Conservation (phyloP, 208 protist genomes). For the Crithidia sp. region DNA sequence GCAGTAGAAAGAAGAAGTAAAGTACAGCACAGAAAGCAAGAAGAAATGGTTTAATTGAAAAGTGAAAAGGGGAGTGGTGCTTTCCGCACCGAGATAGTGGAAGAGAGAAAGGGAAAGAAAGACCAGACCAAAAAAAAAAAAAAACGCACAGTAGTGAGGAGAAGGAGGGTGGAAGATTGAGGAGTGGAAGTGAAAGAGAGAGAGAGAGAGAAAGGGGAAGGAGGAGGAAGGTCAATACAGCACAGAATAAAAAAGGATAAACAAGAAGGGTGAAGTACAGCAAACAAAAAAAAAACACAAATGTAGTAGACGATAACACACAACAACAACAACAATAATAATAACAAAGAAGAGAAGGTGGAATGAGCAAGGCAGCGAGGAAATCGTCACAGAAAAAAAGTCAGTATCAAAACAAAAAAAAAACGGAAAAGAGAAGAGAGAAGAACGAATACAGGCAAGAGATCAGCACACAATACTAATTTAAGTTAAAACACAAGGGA, state of each 20-base stretch:
- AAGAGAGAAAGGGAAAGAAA: too few relatives aligned
- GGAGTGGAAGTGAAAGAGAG: not conserved
- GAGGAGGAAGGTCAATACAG: not conserved
- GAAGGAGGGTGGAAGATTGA: too few relatives aligned
- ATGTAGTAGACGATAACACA: not conserved
- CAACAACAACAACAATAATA: slow-evolving; percentile 9
- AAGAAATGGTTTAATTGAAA: too few relatives aligned
- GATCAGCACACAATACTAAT: not conserved
- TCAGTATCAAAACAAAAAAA: slow-evolving; percentile 3
- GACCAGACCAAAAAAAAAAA: too few relatives aligned
- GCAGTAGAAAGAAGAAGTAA: too few relatives aligned
- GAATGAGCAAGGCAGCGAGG: not conserved
- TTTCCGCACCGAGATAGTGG: too few relatives aligned
- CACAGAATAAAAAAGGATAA: not conserved
- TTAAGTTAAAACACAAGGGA: slow-evolving; percentile 11
- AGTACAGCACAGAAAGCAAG: too few relatives aligned
- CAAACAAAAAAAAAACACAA: not conserved
- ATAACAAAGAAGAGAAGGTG: slow-evolving; percentile 19
- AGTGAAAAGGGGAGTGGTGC: too few relatives aligned
- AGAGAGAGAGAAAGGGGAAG: slow-evolving; percentile 1
- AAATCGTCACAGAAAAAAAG: slow-evolving; percentile 3
- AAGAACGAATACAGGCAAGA: not conserved
- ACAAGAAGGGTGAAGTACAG: not conserved
- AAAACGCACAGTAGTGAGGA: too few relatives aligned
- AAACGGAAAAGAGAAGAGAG: slow-evolving; percentile 25